phyloP scores from a whole-genome alignment of 345 rosid species.

The Aethionema arabicum region DNA sequence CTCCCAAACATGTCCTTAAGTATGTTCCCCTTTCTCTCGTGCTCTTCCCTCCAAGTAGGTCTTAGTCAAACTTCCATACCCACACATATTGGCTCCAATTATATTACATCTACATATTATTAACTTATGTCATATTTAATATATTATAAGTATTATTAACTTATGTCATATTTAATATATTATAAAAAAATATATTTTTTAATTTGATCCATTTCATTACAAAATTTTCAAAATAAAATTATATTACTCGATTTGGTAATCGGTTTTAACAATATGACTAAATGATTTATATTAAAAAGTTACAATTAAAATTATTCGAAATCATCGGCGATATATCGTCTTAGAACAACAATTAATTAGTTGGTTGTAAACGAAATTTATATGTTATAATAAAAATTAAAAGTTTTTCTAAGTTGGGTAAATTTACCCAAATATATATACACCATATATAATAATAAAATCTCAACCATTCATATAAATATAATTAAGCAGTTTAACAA shows the following conservation, averaged over 20 bases:
- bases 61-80: constrained; percentile 32
- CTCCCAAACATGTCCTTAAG: constrained; percentile 33
- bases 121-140: background rate
- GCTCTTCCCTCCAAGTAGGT: constrained; percentile 23
- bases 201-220: background rate
- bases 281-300: no score
- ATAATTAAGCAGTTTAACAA: background rate
- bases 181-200: no score
- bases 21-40: constrained; percentile 13
- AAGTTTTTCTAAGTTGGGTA: background rate
- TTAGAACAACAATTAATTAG: no score
- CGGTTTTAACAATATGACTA: background rate
- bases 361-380: no score
- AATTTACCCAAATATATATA: background rate
- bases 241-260: background rate
- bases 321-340: no score
- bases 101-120: constrained; percentile 21
- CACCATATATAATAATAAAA: background rate
- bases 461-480: constrained; percentile 9
- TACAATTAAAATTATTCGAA: no score
- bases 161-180: background rate
- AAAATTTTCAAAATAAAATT: constrained; percentile 6
- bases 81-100: constrained; percentile 34
- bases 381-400: no score
- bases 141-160: background rate